These are phyloP conservation scores for Rhizophagus prolifer DNA, from an alignment of 192 early-diverging fungal genomes.

Conservation along the genomic window DNA sequence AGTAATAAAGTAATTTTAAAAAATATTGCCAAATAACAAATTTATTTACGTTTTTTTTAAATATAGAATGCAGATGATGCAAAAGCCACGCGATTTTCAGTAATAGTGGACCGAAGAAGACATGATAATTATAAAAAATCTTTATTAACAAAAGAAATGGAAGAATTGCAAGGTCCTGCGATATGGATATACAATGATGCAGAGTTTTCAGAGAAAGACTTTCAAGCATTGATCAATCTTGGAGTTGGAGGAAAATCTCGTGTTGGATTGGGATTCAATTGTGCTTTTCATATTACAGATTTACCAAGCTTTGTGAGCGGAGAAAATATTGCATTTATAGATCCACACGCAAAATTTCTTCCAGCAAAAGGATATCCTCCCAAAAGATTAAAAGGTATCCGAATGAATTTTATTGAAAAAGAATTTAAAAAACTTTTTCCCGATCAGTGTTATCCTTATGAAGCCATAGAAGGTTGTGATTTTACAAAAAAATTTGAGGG, in stretches of 20 bases:
- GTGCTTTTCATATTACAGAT: constrained; percentile 24
- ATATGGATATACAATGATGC: constrained; percentile 32
- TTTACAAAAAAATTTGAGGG: constrained; percentile 18
- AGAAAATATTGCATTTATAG: constrained; percentile 23
- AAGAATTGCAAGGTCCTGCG: constrained; percentile 31
- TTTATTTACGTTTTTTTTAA: too few species aligned
- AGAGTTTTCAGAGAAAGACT: constrained; percentile 27
- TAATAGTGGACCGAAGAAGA: neutral
- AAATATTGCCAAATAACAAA: too few species aligned
- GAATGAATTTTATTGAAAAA: neutral
- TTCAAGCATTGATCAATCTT: constrained; percentile 29
- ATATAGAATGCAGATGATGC: constrained; percentile 39
- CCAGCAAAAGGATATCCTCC: neutral
- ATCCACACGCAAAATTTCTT: constrained; percentile 20
- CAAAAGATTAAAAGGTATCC: neutral
- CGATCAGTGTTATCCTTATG: constrained; percentile 28
- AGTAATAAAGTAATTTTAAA: too few species aligned
- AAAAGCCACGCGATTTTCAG: neutral
- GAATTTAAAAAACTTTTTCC: constrained; percentile 11
- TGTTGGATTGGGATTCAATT: constrained; percentile 22
- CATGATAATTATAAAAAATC: neutral
- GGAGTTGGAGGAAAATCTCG: constrained; percentile 31
- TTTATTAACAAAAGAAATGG: constrained; percentile 27
- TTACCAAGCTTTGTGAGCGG: constrained; percentile 32
- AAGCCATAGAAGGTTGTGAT: neutral